A percentile compares a stretch with the other conserved stretches of the same genome.
These are phyloP conservation scores for Plantago rigida DNA, from an alignment of 305 asterid species.

Conservation along the genomic window DNA sequence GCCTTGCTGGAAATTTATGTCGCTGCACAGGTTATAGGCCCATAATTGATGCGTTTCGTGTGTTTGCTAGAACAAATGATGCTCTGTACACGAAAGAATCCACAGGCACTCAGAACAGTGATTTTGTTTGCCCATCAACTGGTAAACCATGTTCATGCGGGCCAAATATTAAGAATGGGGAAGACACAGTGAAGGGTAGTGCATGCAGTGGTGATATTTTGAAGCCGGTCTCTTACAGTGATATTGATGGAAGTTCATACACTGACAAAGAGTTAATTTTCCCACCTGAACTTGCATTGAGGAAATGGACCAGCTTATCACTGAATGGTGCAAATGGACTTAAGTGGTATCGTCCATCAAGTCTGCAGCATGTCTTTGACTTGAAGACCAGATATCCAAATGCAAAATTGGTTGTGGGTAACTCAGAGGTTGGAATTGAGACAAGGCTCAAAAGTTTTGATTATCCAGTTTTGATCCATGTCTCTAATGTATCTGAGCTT, in stretches of 20 bases:
- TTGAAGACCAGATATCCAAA: constrained; percentile 53
- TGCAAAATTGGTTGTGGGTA: constrained; percentile 73
- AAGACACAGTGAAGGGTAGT: constrained; percentile 27
- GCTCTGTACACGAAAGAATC: constrained; percentile 51
- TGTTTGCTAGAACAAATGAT: constrained; percentile 68
- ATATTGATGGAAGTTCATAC: constrained; percentile 60
- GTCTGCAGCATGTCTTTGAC: constrained; percentile 58
- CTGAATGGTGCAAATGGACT: constrained; percentile 63
- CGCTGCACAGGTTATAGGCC: constrained; percentile 98
- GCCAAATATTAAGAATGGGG: constrained; percentile 29
- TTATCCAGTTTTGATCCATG: constrained; percentile 65
- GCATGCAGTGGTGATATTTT: constrained; percentile 25
- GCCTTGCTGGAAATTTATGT: constrained; percentile 89
- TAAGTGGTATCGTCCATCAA: constrained; percentile 74
- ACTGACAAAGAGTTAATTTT: constrained; percentile 77
- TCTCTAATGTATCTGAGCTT: constrained; percentile 62
- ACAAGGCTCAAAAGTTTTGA: constrained; percentile 66
- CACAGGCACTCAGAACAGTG: constrained; percentile 33
- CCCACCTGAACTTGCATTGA: constrained; percentile 71
- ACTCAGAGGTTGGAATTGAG: constrained; percentile 90
- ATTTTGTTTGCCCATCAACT: constrained; percentile 79
- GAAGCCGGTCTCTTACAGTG: constrained; percentile 57
- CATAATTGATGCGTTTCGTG: constrained; percentile 79
- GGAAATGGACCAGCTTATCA: constrained; percentile 45
- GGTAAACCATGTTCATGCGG: constrained; percentile 93